Evolutionary conservation across 2,329 filamentous ascomycete genomes (phyloP).

Genomic region (Aspergillus vadensis): DNA sequence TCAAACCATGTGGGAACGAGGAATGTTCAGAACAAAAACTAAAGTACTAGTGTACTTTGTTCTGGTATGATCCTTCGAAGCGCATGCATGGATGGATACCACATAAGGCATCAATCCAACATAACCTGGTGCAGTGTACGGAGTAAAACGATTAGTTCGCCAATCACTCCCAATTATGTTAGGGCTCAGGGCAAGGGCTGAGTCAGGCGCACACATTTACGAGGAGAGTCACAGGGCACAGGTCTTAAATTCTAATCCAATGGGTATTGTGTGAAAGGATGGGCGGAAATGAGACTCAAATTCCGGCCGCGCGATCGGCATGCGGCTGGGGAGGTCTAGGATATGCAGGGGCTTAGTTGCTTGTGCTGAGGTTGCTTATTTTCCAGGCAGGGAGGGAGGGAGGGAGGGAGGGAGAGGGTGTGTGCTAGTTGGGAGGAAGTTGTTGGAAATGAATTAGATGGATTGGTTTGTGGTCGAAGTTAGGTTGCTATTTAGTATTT

Average conservation of each 20-base stretch:
- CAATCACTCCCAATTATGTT: no score
- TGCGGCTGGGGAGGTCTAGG: conserved; percentile 14
- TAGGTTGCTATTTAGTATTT: not conserved
- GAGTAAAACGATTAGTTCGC: not conserved
- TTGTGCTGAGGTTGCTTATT: not conserved
- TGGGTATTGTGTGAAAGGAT: not conserved
- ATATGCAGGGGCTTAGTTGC: not conserved
- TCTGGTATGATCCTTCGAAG: not conserved
- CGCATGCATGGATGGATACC: not conserved
- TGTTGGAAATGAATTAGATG: not conserved
- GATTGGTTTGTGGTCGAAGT: not conserved
- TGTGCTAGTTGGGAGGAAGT: not conserved
- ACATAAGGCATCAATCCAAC: conserved; percentile 1
- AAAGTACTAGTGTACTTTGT: not conserved
- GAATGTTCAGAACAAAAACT: not conserved
- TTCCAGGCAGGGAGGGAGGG: no score
- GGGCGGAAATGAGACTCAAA: not conserved
- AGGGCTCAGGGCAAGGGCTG: conserved; percentile 22
- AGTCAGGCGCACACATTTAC: conserved; percentile 14
- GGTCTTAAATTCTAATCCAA: not conserved
- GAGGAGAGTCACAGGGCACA: not conserved
- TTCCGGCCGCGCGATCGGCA: conserved; percentile 20
- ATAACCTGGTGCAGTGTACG: not conserved
- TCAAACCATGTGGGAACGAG: not conserved
- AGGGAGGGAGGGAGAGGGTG: not conserved